Conservation (phyloP, 768 basidiomycete genomes). For the Asterophora lycoperdoides region DNA sequence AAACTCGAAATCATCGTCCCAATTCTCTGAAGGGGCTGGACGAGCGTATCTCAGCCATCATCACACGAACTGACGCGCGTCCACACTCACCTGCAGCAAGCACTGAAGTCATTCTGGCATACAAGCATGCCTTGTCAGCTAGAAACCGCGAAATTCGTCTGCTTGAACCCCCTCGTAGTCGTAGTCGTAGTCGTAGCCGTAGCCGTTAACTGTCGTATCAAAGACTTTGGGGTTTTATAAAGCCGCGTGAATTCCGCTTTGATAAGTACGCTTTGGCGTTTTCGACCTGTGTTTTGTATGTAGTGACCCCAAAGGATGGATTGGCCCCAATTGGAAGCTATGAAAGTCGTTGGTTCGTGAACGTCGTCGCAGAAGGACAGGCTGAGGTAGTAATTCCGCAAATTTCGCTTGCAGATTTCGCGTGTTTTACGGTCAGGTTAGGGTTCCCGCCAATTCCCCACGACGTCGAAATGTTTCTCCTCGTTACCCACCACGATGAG, state of each 20-base stretch:
- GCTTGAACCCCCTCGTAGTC: too few species aligned
- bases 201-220: too few species aligned
- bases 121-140: constrained; percentile 4
- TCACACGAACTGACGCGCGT: constrained; percentile 7
- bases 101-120: constrained; percentile 11
- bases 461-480: constrained; percentile 4
- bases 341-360: constrained; percentile 1
- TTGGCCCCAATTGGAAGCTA: constrained; percentile 2
- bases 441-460: constrained; percentile 4
- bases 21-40: constrained; percentile 57
- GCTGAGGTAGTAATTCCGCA: too few species aligned
- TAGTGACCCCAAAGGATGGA: too few species aligned
- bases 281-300: too few species aligned
- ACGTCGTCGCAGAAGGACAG: neutral
- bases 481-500: neutral
- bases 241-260: too few species aligned
- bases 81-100: constrained; percentile 12
- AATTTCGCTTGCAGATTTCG: constrained; percentile 10
- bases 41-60: neutral
- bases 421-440: constrained; percentile 14
- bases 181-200: too few species aligned
- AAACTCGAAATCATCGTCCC: constrained; percentile 83
- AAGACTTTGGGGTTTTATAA: too few species aligned
- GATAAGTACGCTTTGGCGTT: too few species aligned
- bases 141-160: too few species aligned